phyloP scores from a whole-genome alignment of 306 rosid species.

The Crotalaria pallida region DNA sequence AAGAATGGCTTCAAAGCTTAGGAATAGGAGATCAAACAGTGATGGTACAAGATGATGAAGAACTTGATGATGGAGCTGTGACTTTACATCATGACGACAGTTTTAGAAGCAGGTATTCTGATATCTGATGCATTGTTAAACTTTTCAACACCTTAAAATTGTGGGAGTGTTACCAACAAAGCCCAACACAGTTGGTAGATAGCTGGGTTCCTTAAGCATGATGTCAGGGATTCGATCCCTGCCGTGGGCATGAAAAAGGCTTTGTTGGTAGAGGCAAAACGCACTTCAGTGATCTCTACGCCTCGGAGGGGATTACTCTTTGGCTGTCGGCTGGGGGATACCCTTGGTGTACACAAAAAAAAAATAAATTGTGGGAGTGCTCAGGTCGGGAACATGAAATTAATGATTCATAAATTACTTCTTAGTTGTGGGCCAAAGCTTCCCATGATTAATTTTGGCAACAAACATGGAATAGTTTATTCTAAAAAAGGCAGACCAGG shows the following conservation, averaged over 20 bases:
- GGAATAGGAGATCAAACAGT: slow-evolving; percentile 78
- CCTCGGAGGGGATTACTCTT: too few relatives aligned
- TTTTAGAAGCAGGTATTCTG: slow-evolving; percentile 54
- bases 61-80: slow-evolving; percentile 76
- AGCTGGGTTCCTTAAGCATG: too few relatives aligned
- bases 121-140: slow-evolving; percentile 11
- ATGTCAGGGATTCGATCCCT: too few relatives aligned
- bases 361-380: too few relatives aligned
- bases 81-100: slow-evolving; percentile 61
- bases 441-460: neutral
- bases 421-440: neutral
- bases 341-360: too few relatives aligned
- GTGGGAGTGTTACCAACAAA: neutral
- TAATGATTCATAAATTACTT: too few relatives aligned
- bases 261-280: too few relatives aligned
- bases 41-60: slow-evolving; percentile 73
- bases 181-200: too few relatives aligned
- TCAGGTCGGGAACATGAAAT: too few relatives aligned
- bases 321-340: too few relatives aligned
- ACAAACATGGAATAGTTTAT: neutral
- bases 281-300: too few relatives aligned
- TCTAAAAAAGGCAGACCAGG: neutral
- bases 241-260: too few relatives aligned
- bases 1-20: slow-evolving; percentile 89
- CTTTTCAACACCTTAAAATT: neutral